Percentiles rank a stretch among this genome's conserved stretches.
Evolutionary conservation across 164 flowering plant genomes (phyloP).

Genomic region (Buxus sempervirens): DNA sequence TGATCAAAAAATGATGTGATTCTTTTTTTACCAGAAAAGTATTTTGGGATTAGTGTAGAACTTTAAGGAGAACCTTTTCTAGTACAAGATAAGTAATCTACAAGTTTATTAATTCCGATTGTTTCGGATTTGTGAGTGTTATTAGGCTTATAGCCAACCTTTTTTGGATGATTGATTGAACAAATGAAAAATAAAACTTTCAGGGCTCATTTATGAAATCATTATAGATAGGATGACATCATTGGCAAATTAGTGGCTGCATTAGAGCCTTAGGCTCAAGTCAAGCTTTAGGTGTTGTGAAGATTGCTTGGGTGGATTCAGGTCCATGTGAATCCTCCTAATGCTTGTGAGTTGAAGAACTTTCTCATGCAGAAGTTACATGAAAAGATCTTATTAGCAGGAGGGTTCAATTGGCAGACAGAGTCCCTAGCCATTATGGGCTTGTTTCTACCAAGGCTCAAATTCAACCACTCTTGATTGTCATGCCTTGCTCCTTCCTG

Average conservation of each 20-base stretch:
- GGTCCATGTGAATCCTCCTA: slow-evolving; percentile 51
- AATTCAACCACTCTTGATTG: slow-evolving; percentile 37
- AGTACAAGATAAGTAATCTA: slow-evolving; percentile 1
- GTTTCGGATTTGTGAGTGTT: slow-evolving; percentile 5
- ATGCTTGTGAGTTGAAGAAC: slow-evolving; percentile 56
- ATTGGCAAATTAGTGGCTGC: slow-evolving; percentile 8
- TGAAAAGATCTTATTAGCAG: slow-evolving; percentile 42
- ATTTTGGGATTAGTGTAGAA: background rate
- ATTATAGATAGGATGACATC: background rate
- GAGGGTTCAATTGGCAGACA: slow-evolving; percentile 22
- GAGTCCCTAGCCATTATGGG: slow-evolving; percentile 18
- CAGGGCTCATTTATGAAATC: slow-evolving; percentile 3
- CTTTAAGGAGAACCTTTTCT: slow-evolving; percentile 5
- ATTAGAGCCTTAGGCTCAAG: slow-evolving; percentile 54
- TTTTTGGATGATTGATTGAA: no score
- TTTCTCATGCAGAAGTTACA: slow-evolving; percentile 68
- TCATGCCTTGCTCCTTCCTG: slow-evolving; percentile 17
- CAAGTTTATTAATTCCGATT: background rate
- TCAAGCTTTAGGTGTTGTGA: slow-evolving; percentile 39
- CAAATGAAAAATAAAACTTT: no score
- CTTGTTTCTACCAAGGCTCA: slow-evolving; percentile 34
- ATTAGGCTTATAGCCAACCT: slow-evolving; percentile 12
- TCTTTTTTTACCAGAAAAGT: background rate
- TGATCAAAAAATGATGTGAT: slow-evolving; percentile 1
- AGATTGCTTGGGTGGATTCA: slow-evolving; percentile 27